These are phyloP conservation scores for Ceratocystis albifundus DNA, from an alignment of 2,329 filamentous ascomycete genomes.

Conservation along the genomic window DNA sequence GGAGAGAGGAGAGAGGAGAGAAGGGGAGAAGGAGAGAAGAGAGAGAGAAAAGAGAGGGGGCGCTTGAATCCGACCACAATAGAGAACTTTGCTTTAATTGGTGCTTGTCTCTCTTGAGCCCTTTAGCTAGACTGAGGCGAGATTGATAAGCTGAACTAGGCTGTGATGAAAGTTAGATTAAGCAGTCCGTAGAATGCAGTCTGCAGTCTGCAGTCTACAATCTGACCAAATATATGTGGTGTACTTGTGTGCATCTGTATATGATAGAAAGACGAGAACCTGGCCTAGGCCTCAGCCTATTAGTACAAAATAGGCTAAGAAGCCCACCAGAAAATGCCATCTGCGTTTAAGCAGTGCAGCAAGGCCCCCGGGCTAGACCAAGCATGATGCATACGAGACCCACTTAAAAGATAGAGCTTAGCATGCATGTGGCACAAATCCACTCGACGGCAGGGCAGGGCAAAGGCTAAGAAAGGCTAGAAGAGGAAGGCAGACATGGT, in stretches of 20 bases:
- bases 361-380: background rate
- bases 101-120: background rate
- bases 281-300: background rate
- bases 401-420: background rate
- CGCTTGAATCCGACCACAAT: background rate
- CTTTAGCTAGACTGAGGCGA: too few relatives aligned
- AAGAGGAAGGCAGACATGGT: background rate
- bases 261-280: background rate
- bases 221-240: background rate
- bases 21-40: background rate
- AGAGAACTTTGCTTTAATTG: background rate
- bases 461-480: background rate
- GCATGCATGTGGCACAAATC: background rate
- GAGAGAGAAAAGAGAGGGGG: background rate
- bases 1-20: background rate
- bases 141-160: background rate
- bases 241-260: background rate
- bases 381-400: background rate
- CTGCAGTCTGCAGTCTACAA: too few relatives aligned
- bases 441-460: background rate
- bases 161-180: background rate
- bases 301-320: background rate
- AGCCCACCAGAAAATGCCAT: background rate
- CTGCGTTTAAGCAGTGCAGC: constrained; percentile 7
- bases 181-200: background rate